Evolutionary conservation across 345 rosid species (phyloP).

Genomic region (Eutrema yunnanense): DNA sequence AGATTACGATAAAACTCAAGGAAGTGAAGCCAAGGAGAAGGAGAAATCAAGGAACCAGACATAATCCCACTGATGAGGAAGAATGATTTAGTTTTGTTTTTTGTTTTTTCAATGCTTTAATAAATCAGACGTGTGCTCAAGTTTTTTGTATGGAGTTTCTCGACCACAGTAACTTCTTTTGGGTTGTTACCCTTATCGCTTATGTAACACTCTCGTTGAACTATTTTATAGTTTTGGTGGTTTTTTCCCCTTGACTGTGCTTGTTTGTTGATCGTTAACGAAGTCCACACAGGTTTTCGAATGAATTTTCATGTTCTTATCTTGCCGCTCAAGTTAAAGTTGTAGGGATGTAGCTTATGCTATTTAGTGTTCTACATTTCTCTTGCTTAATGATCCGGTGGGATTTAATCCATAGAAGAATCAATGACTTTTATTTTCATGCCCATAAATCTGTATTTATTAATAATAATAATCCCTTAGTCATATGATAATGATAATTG

Average conservation of each 20-base stretch:
- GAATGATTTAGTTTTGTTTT: background rate
- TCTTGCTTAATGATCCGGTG: too few species aligned
- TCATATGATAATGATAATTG: too few species aligned
- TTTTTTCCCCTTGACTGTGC: background rate
- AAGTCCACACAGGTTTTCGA: background rate
- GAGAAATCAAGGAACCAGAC: slow-evolving; percentile 58
- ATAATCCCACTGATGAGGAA: background rate
- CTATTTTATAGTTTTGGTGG: background rate
- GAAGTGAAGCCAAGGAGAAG: slow-evolving; percentile 71
- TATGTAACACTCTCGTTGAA: background rate
- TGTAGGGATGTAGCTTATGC: background rate
- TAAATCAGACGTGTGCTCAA: background rate
- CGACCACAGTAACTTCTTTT: background rate
- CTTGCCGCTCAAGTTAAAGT: background rate
- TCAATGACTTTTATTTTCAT: too few species aligned
- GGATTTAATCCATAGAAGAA: too few species aligned
- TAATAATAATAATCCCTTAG: too few species aligned
- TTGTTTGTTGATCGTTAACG: background rate
- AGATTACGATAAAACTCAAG: slow-evolving; percentile 70
- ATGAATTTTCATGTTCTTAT: background rate
- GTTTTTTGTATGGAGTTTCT: background rate
- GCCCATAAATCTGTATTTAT: too few species aligned
- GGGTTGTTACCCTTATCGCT: background rate
- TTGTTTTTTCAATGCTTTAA: background rate
- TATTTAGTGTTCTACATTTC: background rate